Percentiles rank a stretch among this genome's conserved stretches.
These are phyloP conservation scores for Penicillium crystallinum DNA, from an alignment of 495 filamentous ascomycete genomes.

Conservation along the genomic window DNA sequence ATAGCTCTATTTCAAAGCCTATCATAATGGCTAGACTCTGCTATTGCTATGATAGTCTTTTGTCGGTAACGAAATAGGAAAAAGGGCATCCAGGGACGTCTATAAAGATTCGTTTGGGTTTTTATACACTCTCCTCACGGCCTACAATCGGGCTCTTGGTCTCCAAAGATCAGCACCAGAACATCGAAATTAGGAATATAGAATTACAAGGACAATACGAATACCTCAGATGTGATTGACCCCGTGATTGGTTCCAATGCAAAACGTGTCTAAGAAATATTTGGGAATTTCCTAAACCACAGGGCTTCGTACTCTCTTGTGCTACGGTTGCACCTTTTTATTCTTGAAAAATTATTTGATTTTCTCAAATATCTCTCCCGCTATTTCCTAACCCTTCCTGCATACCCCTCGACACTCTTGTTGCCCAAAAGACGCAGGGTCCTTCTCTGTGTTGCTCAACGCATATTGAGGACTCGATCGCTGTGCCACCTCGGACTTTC, in stretches of 20 bases:
- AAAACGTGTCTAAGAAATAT: not conserved
- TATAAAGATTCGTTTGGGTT: not conserved
- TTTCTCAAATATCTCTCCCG: conserved; percentile 1
- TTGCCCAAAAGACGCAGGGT: conserved; percentile 18
- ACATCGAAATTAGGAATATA: not conserved
- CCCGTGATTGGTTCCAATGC: conserved; percentile 8
- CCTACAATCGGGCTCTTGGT: not conserved
- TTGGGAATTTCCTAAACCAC: not conserved
- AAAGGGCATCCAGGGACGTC: not conserved
- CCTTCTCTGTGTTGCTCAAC: conserved; percentile 13
- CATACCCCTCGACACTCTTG: not conserved
- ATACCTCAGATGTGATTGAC: conserved; percentile 4
- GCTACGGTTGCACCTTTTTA: conserved; percentile 14
- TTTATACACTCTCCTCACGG: not conserved
- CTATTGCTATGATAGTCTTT: conserved; percentile 10
- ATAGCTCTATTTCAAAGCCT: conserved; percentile 3
- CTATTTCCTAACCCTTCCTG: not conserved
- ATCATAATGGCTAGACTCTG: conserved; percentile 11
- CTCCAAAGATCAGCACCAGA: not conserved
- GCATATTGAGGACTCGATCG: conserved; percentile 16
- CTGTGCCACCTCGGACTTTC: conserved; percentile 25
- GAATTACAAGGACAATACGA: conserved; percentile 7
- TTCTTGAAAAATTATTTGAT: not conserved
- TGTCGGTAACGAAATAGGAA: not conserved
- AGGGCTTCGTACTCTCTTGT: conserved; percentile 11